Base-by-base conservation (phyloP, 1,284 basidiomycete genomes). In the Ceratobasidium sp. region DNA sequence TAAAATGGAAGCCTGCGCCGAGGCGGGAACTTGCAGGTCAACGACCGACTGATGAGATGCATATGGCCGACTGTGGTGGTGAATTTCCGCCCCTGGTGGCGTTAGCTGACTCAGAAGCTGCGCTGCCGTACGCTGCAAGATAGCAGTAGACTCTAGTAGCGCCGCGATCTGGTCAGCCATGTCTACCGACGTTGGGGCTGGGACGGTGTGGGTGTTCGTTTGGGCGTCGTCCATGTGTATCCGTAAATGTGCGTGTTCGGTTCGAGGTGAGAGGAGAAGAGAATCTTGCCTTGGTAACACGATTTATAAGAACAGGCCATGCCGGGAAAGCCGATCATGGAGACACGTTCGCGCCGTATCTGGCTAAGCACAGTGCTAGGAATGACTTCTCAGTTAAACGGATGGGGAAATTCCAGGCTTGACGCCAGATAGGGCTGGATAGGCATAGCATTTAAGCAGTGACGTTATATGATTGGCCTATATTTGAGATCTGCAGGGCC, bases 221-320 rank as follows among this genome's bases (percentile, higher is more conserved):
- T 38, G 35, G 21, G 23, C 14, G 52, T 55, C 44, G 43, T 63
- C 61, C 61, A 63, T 62, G 41, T 62, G 41, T 9, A 32, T 35
- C 35, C 35, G 57, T 59, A 18, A 59, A 30, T 14, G 7, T 59
- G 57, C 21, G 35, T 38, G 26, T 41, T 63, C 35, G 35, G 6
- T 38, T 38, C 35, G 35, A 11, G 61, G 61, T 44, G 61, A 32
- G n/a, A 26, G 28, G 28, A 49, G 61, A 32, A 32, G n/a, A 43
- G 21, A 28, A 49, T n/a, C 23, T 35, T 7, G 57, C 23, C 23
- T 16, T 49, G 16, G 21, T 18, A 21, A 28, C 23, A 32, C 9
- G 54, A 55, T 55, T 38, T 55, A 32, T 55, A 55, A 55, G 28
- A 30, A 21, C 14, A 23, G 11, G 26, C 44, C 16, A 63, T 16